Evolutionary conservation across 2,329 filamentous ascomycete genomes (phyloP), one percentile per base, ranked within the genome.

Genomic region (Fusarium verticillioides): DNA sequence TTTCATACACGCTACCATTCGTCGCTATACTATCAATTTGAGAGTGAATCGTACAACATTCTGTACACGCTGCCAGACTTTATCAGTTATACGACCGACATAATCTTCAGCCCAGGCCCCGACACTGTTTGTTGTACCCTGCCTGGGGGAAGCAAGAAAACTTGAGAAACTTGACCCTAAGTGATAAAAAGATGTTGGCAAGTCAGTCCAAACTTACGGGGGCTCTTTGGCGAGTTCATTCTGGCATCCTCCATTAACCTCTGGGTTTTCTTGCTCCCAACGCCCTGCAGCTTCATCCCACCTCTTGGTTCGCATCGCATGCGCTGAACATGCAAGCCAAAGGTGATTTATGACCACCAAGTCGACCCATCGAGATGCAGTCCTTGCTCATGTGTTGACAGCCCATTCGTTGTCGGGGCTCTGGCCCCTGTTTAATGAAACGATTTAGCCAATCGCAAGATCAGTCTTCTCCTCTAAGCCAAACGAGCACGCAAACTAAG

Each of bases 331-430:
- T 66, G 72, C 63, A 74, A 42, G 57, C 54, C 60, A 59, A 66
- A 70, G 15, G 43, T 54, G 60, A 67, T 61, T 62, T 56, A 50
- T 59, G 64, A 64, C 66, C 56, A 66, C 61, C 54, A 66, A 68
- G 49, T 47, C 44, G 66, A 63, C 65, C 65, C 72, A 75, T 75
- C 75, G 40, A 66, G 71, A 69, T 74, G 67, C 67, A 65, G 61
- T 59, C 52, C 61, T 54, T 65, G 60, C 57, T 74, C 63, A 72
- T 78, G 76, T 78, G 74, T 75, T 67, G 69, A 62, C 34, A 63
- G 70, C 63, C 61, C 59, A 75, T 78, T 78, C 73, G 73, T 50
- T 52, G 58, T 69, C 28, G 30, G 56, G 53, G 63, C 39, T 58
- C 43, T 67, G 37, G 42, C 64, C 63, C 71, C 66, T 66, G 58